These are phyloP conservation scores for Desmodesmus armatus DNA, from an alignment of 139 green algal species.

Conservation along the genomic window DNA sequence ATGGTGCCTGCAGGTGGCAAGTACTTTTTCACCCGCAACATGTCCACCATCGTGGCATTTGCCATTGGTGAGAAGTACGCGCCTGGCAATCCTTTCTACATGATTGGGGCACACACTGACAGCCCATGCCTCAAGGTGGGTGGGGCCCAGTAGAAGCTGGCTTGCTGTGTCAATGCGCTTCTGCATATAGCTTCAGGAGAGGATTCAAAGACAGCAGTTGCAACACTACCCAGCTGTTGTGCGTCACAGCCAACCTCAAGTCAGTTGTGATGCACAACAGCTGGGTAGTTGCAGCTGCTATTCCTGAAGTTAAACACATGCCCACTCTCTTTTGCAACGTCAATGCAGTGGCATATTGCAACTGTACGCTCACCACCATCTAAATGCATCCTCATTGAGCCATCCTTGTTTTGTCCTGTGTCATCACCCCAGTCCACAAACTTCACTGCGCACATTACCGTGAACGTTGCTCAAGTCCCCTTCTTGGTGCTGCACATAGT, in stretches of 20 bases:
- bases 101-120: slow-evolving; percentile 97
- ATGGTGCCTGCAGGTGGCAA: slow-evolving; percentile 57
- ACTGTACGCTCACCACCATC: too few relatives aligned
- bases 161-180: not conserved
- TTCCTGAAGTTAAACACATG: too few relatives aligned
- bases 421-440: not conserved
- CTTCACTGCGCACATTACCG: not conserved
- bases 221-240: too few relatives aligned
- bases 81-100: slow-evolving; percentile 90
- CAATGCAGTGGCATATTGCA: too few relatives aligned
- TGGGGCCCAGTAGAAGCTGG: not conserved
- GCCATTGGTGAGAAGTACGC: slow-evolving; percentile 84
- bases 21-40: slow-evolving; percentile 98
- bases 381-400: too few relatives aligned
- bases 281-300: too few relatives aligned
- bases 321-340: too few relatives aligned
- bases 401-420: too few relatives aligned
- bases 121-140: slow-evolving; percentile 86
- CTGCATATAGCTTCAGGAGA: not conserved
- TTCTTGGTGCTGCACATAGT: not conserved
- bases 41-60: slow-evolving; percentile 95
- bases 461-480: not conserved
- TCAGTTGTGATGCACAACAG: too few relatives aligned
- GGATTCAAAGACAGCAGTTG: not conserved
- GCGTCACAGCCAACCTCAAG: too few relatives aligned